Percentiles rank a stretch among this genome's conserved stretches.
Evolutionary conservation across 2,329 filamentous ascomycete species (phyloP).

Genomic region (Celoporthe dispersa): DNA sequence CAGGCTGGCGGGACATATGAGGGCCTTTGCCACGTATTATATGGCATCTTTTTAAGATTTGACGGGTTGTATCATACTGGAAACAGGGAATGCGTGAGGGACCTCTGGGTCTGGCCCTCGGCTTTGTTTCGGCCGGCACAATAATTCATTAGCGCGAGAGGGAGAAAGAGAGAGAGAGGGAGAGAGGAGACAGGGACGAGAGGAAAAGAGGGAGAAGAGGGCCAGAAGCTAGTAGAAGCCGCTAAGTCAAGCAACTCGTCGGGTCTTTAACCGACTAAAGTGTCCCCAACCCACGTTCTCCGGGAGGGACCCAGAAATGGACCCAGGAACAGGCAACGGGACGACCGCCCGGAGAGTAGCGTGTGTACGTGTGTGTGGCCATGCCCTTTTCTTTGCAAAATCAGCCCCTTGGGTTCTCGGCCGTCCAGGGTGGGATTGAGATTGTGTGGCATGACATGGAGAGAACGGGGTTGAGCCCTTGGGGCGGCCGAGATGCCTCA

Average conservation of each 20-base stretch:
- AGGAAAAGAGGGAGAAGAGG: not conserved
- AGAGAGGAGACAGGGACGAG: not conserved
- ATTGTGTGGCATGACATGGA: not conserved
- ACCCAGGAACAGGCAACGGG: not conserved
- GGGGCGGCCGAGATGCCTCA: not conserved
- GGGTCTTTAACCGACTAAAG: not conserved
- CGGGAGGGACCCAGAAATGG: not conserved
- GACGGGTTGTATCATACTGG: not conserved
- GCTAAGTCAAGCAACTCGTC: not conserved
- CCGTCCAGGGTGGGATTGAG: not conserved
- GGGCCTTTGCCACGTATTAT: not conserved
- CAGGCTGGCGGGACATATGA: not conserved
- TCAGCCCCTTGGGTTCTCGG: slow-evolving; percentile 3
- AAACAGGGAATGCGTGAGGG: not conserved
- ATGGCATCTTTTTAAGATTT: not conserved
- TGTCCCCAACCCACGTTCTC: not conserved
- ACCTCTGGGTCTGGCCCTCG: not conserved
- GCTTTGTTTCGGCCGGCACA: not conserved
- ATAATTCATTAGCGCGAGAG: not conserved
- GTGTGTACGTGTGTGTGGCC: not conserved
- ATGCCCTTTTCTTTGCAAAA: not conserved
- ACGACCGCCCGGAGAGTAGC: not conserved
- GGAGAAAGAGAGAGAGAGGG: not conserved
- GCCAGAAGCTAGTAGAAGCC: not conserved
- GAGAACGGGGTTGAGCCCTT: not conserved